phyloP scores from a whole-genome alignment of 202 grass and related monocot genomes.

The Brachypodium distachyon region DNA sequence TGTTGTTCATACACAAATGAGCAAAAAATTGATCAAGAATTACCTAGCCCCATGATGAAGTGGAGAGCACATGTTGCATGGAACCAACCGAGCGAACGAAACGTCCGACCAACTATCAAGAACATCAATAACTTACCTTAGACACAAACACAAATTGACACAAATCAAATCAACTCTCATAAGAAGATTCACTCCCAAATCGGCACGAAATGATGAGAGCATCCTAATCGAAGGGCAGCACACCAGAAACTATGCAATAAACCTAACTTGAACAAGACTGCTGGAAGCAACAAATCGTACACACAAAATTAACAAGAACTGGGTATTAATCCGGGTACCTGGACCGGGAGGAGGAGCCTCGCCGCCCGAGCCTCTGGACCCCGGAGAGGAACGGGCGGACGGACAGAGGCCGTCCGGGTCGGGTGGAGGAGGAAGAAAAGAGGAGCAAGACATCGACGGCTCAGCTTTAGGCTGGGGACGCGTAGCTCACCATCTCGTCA shows the following conservation, averaged over 20 bases:
- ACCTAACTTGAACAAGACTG: not conserved
- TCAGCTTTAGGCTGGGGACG: not conserved
- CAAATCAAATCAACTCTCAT: not conserved
- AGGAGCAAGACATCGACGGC: constrained; percentile 22
- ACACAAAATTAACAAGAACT: not conserved
- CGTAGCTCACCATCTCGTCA: not conserved
- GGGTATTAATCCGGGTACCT: not conserved
- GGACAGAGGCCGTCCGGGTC: not conserved
- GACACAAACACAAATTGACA: not conserved
- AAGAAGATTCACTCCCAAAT: not conserved
- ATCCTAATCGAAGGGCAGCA: not conserved
- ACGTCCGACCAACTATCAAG: not conserved
- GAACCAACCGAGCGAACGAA: not conserved
- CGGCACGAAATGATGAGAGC: not conserved
- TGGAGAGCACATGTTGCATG: not conserved
- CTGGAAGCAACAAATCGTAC: not conserved
- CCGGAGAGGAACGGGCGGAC: not conserved
- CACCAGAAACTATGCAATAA: not conserved
- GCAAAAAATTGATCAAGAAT: not conserved
- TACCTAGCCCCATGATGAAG: not conserved
- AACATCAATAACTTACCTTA: not conserved
- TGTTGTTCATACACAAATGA: not conserved
- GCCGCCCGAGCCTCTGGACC: not conserved
- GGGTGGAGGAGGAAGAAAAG: not conserved
- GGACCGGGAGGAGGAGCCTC: not conserved